Conservation (phyloP, 202 grass and related monocot genomes). For the Thinopyrum obtusiflorum region DNA sequence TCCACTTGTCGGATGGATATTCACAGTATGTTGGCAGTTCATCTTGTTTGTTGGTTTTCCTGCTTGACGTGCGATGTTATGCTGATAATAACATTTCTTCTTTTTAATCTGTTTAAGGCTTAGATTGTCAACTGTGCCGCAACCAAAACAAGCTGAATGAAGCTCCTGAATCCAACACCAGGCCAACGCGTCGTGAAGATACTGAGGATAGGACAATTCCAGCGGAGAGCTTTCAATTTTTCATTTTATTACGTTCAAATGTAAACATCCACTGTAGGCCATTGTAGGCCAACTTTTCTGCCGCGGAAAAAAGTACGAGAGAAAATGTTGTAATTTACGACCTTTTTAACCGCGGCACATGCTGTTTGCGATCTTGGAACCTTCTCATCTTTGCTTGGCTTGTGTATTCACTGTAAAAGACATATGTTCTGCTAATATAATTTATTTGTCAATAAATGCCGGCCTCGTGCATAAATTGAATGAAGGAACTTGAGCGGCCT, state of each 20-base stretch:
- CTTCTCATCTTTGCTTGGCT: neutral
- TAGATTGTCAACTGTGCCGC: conserved; percentile 64
- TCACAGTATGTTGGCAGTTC: neutral
- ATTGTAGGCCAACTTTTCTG: neutral
- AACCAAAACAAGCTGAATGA: conserved; percentile 45
- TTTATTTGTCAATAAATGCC: neutral
- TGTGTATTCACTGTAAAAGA: neutral
- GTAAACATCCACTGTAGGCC: neutral
- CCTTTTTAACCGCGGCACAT: neutral
- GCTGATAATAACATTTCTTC: neutral
- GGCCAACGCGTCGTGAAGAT: neutral
- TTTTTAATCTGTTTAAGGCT: conserved; percentile 47
- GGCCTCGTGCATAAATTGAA: neutral
- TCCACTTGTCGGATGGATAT: neutral
- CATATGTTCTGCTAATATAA: neutral
- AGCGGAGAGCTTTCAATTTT: neutral
- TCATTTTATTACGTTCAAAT: conserved; percentile 1
- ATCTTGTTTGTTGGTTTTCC: neutral
- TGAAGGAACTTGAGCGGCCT: too few relatives aligned
- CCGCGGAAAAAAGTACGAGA: neutral
- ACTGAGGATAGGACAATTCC: neutral
- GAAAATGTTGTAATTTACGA: neutral
- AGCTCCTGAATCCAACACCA: conserved; percentile 22
- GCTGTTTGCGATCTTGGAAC: neutral
- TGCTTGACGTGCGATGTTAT: neutral